Conservation (phyloP, 257 asterid genomes). For the Petunia axillaris region DNA sequence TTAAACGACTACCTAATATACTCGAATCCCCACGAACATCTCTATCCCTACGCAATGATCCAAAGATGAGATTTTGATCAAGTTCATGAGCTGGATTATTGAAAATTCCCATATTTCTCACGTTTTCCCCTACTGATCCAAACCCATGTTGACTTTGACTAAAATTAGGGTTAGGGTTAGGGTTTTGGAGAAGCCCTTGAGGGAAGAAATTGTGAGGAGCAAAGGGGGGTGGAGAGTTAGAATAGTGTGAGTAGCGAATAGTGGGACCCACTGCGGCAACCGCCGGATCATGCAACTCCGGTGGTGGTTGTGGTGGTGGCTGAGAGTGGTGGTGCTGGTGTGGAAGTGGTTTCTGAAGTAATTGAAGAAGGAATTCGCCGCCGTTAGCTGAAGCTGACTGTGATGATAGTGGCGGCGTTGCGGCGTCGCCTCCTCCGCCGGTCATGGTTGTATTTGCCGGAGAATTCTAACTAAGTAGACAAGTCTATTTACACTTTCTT, state of each 20-base stretch:
- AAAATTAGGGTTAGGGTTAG: constrained; percentile 46
- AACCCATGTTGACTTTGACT: constrained; percentile 40
- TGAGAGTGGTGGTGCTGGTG: constrained; percentile 30
- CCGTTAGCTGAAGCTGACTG: constrained; percentile 41
- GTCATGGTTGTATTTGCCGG: constrained; percentile 35
- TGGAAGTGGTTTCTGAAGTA: constrained; percentile 52
- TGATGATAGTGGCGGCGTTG: constrained; percentile 41
- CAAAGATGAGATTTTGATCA: constrained; percentile 61
- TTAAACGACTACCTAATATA: constrained; percentile 25
- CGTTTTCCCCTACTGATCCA: constrained; percentile 30
- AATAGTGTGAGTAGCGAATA: constrained; percentile 36
- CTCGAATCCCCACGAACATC: constrained; percentile 32
- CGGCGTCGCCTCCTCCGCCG: constrained; percentile 62
- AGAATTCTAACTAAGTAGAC: constrained; percentile 6
- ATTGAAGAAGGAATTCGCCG: constrained; percentile 85
- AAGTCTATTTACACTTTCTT: not conserved
- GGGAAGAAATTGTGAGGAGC: constrained; percentile 58
- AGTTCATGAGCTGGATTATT: constrained; percentile 30
- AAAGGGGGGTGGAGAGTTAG: constrained; percentile 49
- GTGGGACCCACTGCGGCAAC: constrained; percentile 79
- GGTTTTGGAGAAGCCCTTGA: constrained; percentile 54
- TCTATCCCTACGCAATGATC: constrained; percentile 47
- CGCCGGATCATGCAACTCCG: constrained; percentile 71
- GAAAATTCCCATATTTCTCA: constrained; percentile 37
- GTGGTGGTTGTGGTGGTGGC: constrained; percentile 31